Conservation (phyloP, 108 stramenopile species). For the Mediolabrus comicus region DNA sequence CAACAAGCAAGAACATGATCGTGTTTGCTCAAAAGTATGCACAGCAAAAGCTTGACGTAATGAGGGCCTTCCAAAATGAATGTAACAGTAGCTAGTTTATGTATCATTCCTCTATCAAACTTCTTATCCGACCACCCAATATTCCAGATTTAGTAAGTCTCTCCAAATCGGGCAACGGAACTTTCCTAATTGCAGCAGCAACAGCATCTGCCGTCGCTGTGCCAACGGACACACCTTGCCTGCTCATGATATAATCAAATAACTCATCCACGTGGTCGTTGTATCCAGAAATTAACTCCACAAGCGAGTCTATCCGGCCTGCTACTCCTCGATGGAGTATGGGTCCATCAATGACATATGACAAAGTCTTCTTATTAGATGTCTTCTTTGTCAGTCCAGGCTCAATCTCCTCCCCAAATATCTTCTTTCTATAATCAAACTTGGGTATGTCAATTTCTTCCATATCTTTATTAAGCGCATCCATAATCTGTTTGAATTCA, state of each 20-base stretch:
- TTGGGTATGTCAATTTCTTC: background rate
- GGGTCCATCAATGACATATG: constrained; percentile 21
- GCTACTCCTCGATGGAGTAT: constrained; percentile 33
- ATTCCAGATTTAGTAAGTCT: constrained; percentile 9
- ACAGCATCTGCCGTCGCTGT: background rate
- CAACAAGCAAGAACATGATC: background rate
- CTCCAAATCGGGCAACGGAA: constrained; percentile 7
- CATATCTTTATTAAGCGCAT: background rate
- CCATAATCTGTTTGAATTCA: constrained; percentile 2
- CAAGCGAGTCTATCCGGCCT: constrained; percentile 25
- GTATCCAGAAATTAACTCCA: constrained; percentile 37
- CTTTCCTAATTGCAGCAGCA: background rate
- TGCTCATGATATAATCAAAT: constrained; percentile 22
- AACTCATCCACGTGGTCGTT: constrained; percentile 29
- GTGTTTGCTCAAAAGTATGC: constrained; percentile 31
- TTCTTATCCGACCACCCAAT: constrained; percentile 20
- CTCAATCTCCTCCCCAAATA: background rate
- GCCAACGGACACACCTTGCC: constrained; percentile 8
- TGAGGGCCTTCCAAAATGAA: constrained; percentile 10
- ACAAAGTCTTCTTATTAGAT: constrained; percentile 11
- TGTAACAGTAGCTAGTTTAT: background rate
- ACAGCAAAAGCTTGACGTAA: constrained; percentile 10
- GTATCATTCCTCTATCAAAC: constrained; percentile 11
- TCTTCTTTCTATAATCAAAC: constrained; percentile 14
- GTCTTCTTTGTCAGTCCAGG: background rate